phyloP scores from a whole-genome alignment of 2,329 filamentous ascomycete genomes.

The Monilinia polystroma region DNA sequence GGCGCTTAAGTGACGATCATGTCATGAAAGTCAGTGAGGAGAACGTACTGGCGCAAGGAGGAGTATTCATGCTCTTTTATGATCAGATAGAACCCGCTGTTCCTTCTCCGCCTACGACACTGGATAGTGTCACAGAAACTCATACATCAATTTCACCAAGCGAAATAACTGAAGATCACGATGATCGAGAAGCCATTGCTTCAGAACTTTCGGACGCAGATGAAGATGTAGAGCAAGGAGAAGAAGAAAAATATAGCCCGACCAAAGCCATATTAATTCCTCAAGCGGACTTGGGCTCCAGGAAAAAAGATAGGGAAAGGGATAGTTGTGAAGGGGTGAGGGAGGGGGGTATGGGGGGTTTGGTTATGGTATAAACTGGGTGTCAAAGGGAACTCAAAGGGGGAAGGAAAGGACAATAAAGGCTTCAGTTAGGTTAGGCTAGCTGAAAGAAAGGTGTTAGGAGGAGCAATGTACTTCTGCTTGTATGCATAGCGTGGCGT shows the following conservation, averaged over 20 bases:
- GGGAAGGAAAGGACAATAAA: background rate
- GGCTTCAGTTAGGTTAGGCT: background rate
- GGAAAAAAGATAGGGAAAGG: conserved; percentile 4
- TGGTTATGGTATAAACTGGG: conserved; percentile 11
- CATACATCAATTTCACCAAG: background rate
- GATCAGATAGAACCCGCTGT: conserved; percentile 61
- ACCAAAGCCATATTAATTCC: conserved; percentile 11
- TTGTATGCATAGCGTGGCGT: conserved; percentile 18
- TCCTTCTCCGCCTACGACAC: background rate
- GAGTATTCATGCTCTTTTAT: conserved; percentile 97
- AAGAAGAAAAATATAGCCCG: background rate
- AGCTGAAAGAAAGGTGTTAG: background rate
- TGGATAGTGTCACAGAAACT: background rate
- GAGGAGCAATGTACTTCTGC: background rate
- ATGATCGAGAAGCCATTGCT: background rate
- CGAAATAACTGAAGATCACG: background rate
- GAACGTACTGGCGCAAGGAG: conserved; percentile 68
- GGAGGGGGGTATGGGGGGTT: conserved; percentile 3
- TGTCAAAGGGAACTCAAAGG: background rate
- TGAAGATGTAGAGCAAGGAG: background rate
- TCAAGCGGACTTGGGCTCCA: background rate
- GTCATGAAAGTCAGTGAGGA: conserved; percentile 73
- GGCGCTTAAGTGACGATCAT: conserved; percentile 85
- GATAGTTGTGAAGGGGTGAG: conserved; percentile 3
- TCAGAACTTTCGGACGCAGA: conserved; percentile 9